Evolutionary conservation across 495 filamentous ascomycete species (phyloP).

Genomic region (Penicillium lividum): DNA sequence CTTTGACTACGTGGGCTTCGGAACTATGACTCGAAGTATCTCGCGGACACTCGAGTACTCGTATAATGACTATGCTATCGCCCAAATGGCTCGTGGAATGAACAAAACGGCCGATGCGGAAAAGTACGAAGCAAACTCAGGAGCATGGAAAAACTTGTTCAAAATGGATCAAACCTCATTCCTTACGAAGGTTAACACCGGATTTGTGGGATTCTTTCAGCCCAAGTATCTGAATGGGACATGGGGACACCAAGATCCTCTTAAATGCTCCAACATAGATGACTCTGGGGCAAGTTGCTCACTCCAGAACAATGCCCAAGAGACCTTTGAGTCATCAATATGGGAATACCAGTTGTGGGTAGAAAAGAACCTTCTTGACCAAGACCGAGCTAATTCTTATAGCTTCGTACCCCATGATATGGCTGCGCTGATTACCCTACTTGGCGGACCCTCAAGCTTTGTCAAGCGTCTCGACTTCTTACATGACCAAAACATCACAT

Average conservation of each 20-base stretch:
- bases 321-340: slow-evolving; percentile 67
- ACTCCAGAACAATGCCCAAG: slow-evolving; percentile 53
- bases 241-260: slow-evolving; percentile 62
- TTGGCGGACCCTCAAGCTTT: slow-evolving; percentile 61
- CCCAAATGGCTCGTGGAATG: slow-evolving; percentile 54
- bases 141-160: slow-evolving; percentile 72
- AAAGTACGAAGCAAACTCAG: slow-evolving; percentile 61
- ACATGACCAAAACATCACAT: slow-evolving; percentile 52
- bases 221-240: slow-evolving; percentile 59
- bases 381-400: not conserved
- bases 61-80: slow-evolving; percentile 68
- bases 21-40: slow-evolving; percentile 69
- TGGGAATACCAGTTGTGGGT: slow-evolving; percentile 70
- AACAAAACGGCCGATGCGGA: slow-evolving; percentile 54
- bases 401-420: slow-evolving; percentile 74
- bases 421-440: slow-evolving; percentile 56
- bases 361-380: no score
- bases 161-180: slow-evolving; percentile 53
- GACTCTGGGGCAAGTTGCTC: slow-evolving; percentile 58
- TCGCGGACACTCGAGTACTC: slow-evolving; percentile 72
- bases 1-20: slow-evolving; percentile 71
- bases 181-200: slow-evolving; percentile 38
- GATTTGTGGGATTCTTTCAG: slow-evolving; percentile 68
- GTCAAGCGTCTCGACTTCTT: slow-evolving; percentile 65
- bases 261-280: slow-evolving; percentile 47